A percentile compares a stretch with the other conserved stretches of the same genome.
phyloP scores from a whole-genome alignment of 306 rosid species.

The Cucumis hystrix region DNA sequence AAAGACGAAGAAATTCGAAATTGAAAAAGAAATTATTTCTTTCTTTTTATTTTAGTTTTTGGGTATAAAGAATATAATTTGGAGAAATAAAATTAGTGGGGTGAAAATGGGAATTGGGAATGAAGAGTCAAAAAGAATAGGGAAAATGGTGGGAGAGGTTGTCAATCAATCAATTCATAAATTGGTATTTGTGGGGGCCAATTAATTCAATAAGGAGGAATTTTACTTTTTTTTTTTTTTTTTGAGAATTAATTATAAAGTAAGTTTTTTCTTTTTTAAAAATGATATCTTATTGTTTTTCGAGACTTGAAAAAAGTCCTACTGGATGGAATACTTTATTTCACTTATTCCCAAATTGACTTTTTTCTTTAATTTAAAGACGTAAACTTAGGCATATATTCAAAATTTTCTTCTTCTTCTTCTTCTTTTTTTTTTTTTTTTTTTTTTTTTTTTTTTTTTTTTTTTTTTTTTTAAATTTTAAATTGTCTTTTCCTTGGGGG shows the following conservation, averaged over 20 bases:
- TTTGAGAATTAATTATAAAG: not conserved
- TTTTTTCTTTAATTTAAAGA: not conserved
- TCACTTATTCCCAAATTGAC: not conserved
- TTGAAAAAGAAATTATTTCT: no score
- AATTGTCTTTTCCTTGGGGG: not conserved
- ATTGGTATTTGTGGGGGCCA: not conserved
- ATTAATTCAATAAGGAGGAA: no score
- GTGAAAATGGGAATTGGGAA: not conserved
- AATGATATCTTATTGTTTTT: not conserved
- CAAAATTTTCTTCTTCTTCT: not conserved
- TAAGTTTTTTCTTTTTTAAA: not conserved
- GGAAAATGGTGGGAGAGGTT: not conserved
- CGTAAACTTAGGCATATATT: not conserved
- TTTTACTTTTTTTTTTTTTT: no score
- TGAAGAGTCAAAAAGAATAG: not conserved
- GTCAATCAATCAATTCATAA: not conserved
- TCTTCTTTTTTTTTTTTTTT: no score
- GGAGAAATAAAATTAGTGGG: not conserved
- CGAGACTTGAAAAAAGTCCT: not conserved
- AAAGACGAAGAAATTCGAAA: not conserved
- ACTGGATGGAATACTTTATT: not conserved
- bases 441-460: no score
- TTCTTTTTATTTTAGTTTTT: no score
- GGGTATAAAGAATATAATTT: no score
- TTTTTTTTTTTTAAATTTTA: no score